These are phyloP conservation scores for Apiospora marii DNA, from an alignment of 2,329 filamentous ascomycete species.

Conservation along the genomic window DNA sequence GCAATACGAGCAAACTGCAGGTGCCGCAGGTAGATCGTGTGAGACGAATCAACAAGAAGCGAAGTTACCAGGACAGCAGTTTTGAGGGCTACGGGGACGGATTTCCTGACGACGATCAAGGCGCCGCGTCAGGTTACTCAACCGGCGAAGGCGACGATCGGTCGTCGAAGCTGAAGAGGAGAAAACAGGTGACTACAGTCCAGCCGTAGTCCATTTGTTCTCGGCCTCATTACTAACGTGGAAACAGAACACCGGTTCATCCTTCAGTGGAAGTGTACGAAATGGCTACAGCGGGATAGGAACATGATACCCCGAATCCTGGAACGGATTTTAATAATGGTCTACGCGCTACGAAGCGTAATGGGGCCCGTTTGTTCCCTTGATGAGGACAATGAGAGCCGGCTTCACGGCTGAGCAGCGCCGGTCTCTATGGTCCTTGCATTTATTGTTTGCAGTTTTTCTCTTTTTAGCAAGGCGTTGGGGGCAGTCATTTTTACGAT, in stretches of 20 bases:
- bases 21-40: constrained; percentile 62
- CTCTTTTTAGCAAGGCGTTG: constrained; percentile 31
- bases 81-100: constrained; percentile 79
- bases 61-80: constrained; percentile 77
- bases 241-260: constrained; percentile 55
- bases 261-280: constrained; percentile 53
- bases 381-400: constrained; percentile 3
- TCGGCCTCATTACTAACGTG: constrained; percentile 50
- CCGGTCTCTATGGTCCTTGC: constrained; percentile 26
- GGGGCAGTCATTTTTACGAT: constrained; percentile 26
- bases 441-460: constrained; percentile 24
- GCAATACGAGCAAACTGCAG: constrained; percentile 42
- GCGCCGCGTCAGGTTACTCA: constrained; percentile 68
- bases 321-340: constrained; percentile 32
- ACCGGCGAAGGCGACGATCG: constrained; percentile 75
- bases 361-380: constrained; percentile 12
- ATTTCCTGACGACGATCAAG: constrained; percentile 71
- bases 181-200: constrained; percentile 66
- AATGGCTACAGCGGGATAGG: constrained; percentile 66
- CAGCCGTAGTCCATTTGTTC: constrained; percentile 35
- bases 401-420: constrained; percentile 20
- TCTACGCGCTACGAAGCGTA: constrained; percentile 17
- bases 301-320: constrained; percentile 54
- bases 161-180: constrained; percentile 62
- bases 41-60: constrained; percentile 74